A percentile compares a stretch with the other conserved stretches of the same genome.
These are phyloP conservation scores for Neofusicoccum sp. DNA, from an alignment of 2,329 filamentous ascomycete species.

Conservation along the genomic window DNA sequence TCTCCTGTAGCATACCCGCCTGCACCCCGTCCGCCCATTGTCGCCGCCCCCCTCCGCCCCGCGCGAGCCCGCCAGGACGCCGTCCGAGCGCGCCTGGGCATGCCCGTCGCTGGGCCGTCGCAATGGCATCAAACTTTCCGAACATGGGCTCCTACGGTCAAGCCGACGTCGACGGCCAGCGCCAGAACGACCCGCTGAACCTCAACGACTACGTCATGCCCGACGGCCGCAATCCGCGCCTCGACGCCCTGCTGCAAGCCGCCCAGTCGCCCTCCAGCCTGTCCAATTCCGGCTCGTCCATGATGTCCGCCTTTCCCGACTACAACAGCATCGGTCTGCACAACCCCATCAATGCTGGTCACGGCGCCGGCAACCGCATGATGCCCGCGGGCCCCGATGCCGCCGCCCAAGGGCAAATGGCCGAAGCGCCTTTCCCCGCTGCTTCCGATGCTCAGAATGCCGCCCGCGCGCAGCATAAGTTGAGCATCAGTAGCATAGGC, in stretches of 20 bases:
- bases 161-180: constrained; percentile 8
- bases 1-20: not conserved
- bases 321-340: not conserved
- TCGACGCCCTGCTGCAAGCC: constrained; percentile 22
- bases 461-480: constrained; percentile 5
- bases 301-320: constrained; percentile 8
- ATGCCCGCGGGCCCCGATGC: not conserved
- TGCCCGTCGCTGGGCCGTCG: constrained; percentile 15
- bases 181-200: constrained; percentile 32
- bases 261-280: constrained; percentile 21
- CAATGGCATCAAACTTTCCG: constrained; percentile 30
- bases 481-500: constrained; percentile 29
- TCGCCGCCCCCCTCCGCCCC: not conserved
- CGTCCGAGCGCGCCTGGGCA: constrained; percentile 5
- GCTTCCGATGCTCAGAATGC: constrained; percentile 27
- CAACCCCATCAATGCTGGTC: not conserved
- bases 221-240: constrained; percentile 26
- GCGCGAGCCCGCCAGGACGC: not conserved
- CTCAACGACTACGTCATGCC: constrained; percentile 36
- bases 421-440: not conserved
- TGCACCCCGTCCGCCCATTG: not conserved
- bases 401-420: not conserved
- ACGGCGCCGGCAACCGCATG: not conserved
- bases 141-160: constrained; percentile 25
- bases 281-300: constrained; percentile 26